These are phyloP conservation scores for Fusarium nematophilum DNA, from an alignment of 2,329 filamentous ascomycete species.

Conservation along the genomic window DNA sequence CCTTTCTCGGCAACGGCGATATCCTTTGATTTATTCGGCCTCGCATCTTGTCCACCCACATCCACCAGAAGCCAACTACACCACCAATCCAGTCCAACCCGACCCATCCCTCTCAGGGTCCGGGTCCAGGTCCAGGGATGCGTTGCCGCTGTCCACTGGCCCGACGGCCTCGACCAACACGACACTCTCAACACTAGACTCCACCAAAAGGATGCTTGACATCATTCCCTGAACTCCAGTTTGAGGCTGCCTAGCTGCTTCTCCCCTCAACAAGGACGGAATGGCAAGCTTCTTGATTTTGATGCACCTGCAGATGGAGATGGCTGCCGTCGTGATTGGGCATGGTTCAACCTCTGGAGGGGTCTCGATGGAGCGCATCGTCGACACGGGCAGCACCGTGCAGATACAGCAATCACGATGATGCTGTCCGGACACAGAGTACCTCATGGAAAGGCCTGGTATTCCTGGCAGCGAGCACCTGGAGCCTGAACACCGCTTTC, in stretches of 20 bases:
- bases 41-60: not conserved
- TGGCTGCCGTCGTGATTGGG: conserved; percentile 27
- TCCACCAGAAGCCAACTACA: too few species aligned
- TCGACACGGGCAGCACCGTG: conserved; percentile 9
- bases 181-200: not conserved
- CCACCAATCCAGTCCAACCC: not conserved
- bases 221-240: conserved; percentile 24
- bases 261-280: conserved; percentile 12
- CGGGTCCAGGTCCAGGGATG: not conserved
- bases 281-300: conserved; percentile 17
- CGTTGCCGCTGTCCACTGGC: conserved; percentile 8
- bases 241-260: conserved; percentile 28
- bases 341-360: conserved; percentile 10
- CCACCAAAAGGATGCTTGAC: conserved; percentile 24
- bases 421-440: conserved; percentile 13
- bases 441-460: conserved; percentile 15
- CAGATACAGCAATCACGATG: conserved; percentile 1
- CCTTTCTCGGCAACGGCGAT: conserved; percentile 13
- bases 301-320: conserved; percentile 27
- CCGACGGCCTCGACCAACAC: conserved; percentile 9
- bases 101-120: not conserved
- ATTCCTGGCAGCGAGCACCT: conserved; percentile 15
- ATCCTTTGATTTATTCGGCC: conserved; percentile 5
- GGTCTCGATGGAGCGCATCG: conserved; percentile 2
- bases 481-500: conserved; percentile 39